Base-by-base conservation (phyloP, 2,329 filamentous ascomycete species). In the Apiospora koreana region DNA sequence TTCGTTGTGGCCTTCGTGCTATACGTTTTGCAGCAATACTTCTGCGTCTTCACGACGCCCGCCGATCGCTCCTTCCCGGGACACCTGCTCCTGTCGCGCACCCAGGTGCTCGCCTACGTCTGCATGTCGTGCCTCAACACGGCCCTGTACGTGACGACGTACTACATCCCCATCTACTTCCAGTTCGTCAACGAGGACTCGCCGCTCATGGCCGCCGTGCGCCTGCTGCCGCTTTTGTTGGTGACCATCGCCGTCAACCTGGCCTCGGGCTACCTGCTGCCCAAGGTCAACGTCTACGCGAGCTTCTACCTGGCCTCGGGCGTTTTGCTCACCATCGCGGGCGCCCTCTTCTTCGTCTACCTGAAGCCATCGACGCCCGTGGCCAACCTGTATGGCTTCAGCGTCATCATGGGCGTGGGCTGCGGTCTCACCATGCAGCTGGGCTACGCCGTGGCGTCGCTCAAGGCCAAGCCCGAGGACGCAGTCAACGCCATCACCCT, bases 121-220 rank as follows among this genome's bases (percentile, higher is more conserved):
- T 12, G 9, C 77, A 84, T 16, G 81, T 86, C 58, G 71, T 86
- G 1, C 71, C 71, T 35, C 65, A 72, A 14, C 74, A 42, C 1
- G 65, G 69, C 1, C 67, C 76, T 38, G 16, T 69, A 74, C 48
- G 79, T 81, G 10, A 68, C 74, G 14, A 76, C 84, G 31, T 88
- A 87, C 76, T 87, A 84, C 74, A 81, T 87, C n/a, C 86, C 86
- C 0, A 74, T 88, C 1, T 87, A 81, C 76, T 88, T 87, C 75
- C 83, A 85, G 72, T 88, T 87, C 21, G 45, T 45, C 14, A 9
- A 23, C 21, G 43, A 23, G 1, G 65, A 45, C n/a, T 31, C 25
- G 25, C 14, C 43, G 12, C 25, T 67, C 23, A 74, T 79, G 79
- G 0, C 77, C 77, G 41, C 65, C 9, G 65, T 67, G 9, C 43